phyloP scores from a whole-genome alignment of 257 asterid species.

The Mitragyna speciosa region DNA sequence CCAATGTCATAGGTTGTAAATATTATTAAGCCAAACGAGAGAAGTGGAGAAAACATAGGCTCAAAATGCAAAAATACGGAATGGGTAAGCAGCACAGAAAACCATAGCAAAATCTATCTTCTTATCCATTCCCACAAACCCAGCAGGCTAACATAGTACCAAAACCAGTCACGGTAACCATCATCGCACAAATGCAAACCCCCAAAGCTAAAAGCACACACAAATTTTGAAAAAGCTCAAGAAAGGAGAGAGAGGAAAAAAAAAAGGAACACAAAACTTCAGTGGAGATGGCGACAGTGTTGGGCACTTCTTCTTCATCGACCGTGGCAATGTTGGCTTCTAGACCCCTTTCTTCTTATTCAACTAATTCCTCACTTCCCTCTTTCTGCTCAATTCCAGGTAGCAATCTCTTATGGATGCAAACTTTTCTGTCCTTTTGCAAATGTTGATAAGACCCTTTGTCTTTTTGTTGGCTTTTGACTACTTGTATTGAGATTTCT shows the following conservation, averaged over 20 bases:
- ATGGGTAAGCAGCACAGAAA: not conserved
- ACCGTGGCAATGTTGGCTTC: conserved; percentile 44
- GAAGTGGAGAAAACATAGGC: not conserved
- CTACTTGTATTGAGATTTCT: not conserved
- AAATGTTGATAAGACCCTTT: not conserved
- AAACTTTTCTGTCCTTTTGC: not conserved
- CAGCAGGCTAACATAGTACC: conserved; percentile 21
- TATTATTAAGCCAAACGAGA: too few relatives aligned
- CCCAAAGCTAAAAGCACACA: not conserved
- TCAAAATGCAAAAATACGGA: not conserved
- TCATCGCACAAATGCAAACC: conserved; percentile 17
- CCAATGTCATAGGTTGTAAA: too few relatives aligned
- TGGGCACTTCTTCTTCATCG: conserved; percentile 53
- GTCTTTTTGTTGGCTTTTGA: not conserved
- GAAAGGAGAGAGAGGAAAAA: not conserved
- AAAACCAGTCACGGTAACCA: conserved; percentile 23
- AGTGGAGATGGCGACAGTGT: conserved; percentile 44
- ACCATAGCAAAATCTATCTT: conserved; percentile 52
- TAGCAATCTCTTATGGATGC: conserved; percentile 20
- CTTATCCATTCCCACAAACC: conserved; percentile 44
- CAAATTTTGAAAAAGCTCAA: not conserved
- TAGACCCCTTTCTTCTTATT: conserved; percentile 37
- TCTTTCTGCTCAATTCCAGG: conserved; percentile 42
- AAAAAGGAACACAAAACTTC: not conserved
- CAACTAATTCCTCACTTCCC: conserved; percentile 34